Percentiles rank a stretch among this genome's conserved stretches.
Evolutionary conservation across 2,329 filamentous ascomycete genomes (phyloP).

Genomic region (Magnaporthales sp.): DNA sequence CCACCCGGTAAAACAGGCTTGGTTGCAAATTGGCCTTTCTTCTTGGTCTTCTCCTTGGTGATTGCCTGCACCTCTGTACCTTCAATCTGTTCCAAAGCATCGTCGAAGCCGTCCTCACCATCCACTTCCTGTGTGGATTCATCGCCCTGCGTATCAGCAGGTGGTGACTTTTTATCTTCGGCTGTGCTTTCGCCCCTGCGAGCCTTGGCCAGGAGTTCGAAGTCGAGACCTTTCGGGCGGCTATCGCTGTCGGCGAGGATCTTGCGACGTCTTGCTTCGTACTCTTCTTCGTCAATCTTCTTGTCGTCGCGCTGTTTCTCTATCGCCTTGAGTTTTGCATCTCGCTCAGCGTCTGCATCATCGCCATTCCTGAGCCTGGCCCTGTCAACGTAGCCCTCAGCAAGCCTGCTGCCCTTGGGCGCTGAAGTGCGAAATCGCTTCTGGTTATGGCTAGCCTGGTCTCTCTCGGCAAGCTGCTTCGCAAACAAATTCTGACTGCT

Average conservation of each 20-base stretch:
- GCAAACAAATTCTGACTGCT: slow-evolving; percentile 56
- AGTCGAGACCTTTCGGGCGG: slow-evolving; percentile 86
- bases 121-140: slow-evolving; percentile 16
- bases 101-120: slow-evolving; percentile 46
- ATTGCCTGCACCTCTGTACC: slow-evolving; percentile 44
- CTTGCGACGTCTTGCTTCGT: slow-evolving; percentile 44
- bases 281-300: slow-evolving; percentile 72
- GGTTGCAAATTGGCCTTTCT: slow-evolving; percentile 53
- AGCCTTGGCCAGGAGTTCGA: slow-evolving; percentile 64
- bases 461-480: slow-evolving; percentile 72
- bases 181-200: slow-evolving; percentile 37
- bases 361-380: slow-evolving; percentile 52
- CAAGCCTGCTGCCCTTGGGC: slow-evolving; percentile 76
- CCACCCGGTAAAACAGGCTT: slow-evolving; percentile 42
- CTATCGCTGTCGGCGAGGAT: slow-evolving; percentile 72
- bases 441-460: slow-evolving; percentile 40
- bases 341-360: slow-evolving; percentile 43
- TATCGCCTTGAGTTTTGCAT: slow-evolving; percentile 63
- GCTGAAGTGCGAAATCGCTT: slow-evolving; percentile 73
- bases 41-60: slow-evolving; percentile 41
- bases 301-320: slow-evolving; percentile 76
- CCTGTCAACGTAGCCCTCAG: slow-evolving; percentile 76
- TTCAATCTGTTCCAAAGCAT: slow-evolving; percentile 54
- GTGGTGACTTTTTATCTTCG: slow-evolving; percentile 35
- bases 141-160: slow-evolving; percentile 19